Evolutionary conservation across 495 filamentous ascomycete genomes (phyloP), one percentile per base, ranked within the genome.

Genomic region (Saxispiralis lemnorum): DNA sequence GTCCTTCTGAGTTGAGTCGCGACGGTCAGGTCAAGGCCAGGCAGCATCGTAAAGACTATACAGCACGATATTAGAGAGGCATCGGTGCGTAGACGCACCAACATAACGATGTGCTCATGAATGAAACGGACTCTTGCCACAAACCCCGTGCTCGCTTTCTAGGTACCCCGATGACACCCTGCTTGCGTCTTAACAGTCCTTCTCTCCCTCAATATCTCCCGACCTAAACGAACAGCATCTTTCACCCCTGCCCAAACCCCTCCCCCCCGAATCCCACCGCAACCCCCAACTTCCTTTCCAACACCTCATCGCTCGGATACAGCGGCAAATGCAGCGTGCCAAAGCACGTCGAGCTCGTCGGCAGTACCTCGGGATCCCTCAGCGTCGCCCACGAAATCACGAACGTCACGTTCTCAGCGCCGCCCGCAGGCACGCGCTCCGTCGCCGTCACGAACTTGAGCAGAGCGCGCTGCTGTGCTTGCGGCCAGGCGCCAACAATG

Each of bases 371-470:
- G 1, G 10, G 14, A 52, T 41, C 54, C 53, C 14, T 15, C 38
- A 7, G 3, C 28, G 13, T 85, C 56, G 84, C 83, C 49, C 73
- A 78, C 62, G 87, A 77, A 24, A 97, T 66, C 28, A 78, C 70
- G 59, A 97, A 96, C 62, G 76, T 73, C 37, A 95, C 65, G 47
- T 76, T 82, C 46, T 69, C 67, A 46, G 83, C 70, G 10, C 88
- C 88, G 31, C 79, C 83, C 1, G 93, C 81, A 0, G 89, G 89
- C 6, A 96, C 68, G 7, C 89, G 74, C 58, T 93, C 86, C 58
- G 78, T 87, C 3, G 86, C 85, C 17, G 89, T 97, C 17, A 96
- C 87, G 50, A 97, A 97, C 57, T 95, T 86, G 43, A 97, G 66
- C 38, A 97, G 64, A 53, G 69, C 69, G 28, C 73, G 68, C 54